phyloP scores from a whole-genome alignment of 441 rosid genomes.

The Gossypium trilobum region DNA sequence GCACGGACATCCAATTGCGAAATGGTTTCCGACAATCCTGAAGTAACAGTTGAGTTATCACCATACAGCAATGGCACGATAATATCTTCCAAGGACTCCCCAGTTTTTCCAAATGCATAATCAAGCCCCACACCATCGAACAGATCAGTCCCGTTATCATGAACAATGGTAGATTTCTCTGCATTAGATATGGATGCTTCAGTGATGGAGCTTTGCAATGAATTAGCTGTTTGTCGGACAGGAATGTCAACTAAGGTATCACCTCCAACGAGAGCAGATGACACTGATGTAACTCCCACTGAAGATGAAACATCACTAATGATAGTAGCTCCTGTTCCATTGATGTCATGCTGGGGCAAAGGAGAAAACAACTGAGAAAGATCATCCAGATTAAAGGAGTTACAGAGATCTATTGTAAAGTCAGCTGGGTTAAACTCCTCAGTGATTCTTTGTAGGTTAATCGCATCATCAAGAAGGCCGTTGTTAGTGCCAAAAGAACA shows the following conservation, averaged over 20 bases:
- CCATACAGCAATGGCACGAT: conserved; percentile 19
- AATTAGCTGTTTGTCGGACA: conserved; percentile 22
- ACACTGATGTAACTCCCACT: conserved; percentile 14
- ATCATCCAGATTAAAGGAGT: conserved; percentile 39
- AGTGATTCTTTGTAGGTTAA: conserved; percentile 20
- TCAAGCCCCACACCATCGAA: conserved; percentile 34
- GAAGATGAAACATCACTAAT: conserved; percentile 22
- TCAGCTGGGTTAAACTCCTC: conserved; percentile 32
- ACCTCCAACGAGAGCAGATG: conserved; percentile 20
- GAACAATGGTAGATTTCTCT: conserved; percentile 22
- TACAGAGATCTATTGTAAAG: conserved; percentile 33
- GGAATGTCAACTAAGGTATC: conserved; percentile 23
- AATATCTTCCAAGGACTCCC: conserved; percentile 33
- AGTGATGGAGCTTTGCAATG: conserved; percentile 27
- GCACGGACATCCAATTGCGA: conserved; percentile 32
- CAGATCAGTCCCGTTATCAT: conserved; percentile 33
- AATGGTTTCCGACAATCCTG: conserved; percentile 24
- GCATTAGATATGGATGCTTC: conserved; percentile 20
- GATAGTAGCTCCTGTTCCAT: conserved; percentile 17
- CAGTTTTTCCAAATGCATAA: conserved; percentile 18
- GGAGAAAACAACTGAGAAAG: conserved; percentile 44
- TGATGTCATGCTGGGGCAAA: conserved; percentile 30
- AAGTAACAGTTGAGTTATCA: conserved; percentile 11
- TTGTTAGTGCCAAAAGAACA: conserved; percentile 12
- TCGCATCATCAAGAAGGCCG: conserved; percentile 23